Evolutionary conservation across 345 rosid species (phyloP).

Genomic region (Abelmoschus esculentus): DNA sequence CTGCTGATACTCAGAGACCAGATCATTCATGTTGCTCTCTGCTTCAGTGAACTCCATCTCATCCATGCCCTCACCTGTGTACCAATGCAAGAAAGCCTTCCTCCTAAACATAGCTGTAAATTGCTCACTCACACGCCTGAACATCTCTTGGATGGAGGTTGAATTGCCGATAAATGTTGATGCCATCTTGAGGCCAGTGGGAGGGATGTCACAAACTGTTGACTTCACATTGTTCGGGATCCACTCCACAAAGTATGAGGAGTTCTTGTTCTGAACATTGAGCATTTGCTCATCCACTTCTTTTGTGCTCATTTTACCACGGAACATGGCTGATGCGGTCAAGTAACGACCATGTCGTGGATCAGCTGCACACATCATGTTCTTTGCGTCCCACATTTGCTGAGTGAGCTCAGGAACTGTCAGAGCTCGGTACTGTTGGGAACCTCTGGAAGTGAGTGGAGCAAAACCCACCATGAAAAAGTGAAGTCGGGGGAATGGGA

Average conservation of each 20-base stretch:
- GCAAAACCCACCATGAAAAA: conserved; percentile 79
- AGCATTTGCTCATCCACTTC: conserved; percentile 72
- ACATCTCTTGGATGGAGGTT: conserved; percentile 72
- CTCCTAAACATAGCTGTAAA: conserved; percentile 71
- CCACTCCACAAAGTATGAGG: conserved; percentile 63
- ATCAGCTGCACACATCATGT: conserved; percentile 82
- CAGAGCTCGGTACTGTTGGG: conserved; percentile 63
- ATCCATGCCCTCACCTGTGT: conserved; percentile 64
- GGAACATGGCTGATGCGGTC: conserved; percentile 71
- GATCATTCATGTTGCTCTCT: conserved; percentile 72
- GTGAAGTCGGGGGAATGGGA: conserved; percentile 76
- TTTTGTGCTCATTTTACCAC: conserved; percentile 76
- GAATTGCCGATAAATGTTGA: conserved; percentile 67
- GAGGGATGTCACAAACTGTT: conserved; percentile 69
- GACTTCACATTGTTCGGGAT: conserved; percentile 72
- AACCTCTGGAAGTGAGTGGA: conserved; percentile 75
- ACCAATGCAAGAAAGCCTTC: conserved; percentile 73
- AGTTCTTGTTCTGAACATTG: conserved; percentile 62
- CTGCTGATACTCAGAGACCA: conserved; percentile 72
- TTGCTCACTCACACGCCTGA: conserved; percentile 68
- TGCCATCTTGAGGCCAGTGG: conserved; percentile 66
- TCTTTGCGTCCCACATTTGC: conserved; percentile 80
- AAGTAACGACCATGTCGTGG: conserved; percentile 65
- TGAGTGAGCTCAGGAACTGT: conserved; percentile 74
- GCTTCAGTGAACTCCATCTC: conserved; percentile 72